Base-by-base conservation (phyloP, 352 stramenopile species). In the Phytophthora quininea region DNA sequence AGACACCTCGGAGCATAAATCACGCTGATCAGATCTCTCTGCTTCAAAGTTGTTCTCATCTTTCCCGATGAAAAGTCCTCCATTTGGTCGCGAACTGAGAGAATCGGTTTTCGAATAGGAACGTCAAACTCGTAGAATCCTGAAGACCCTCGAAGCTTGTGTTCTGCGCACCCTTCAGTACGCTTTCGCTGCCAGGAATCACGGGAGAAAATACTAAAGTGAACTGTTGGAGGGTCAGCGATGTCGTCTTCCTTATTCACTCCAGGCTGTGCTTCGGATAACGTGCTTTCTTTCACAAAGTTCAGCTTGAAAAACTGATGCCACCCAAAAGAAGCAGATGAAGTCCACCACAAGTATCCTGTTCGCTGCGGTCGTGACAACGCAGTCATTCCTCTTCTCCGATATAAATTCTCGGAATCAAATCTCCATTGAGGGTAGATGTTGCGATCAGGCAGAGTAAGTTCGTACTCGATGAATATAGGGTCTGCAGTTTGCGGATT, bases 51-150 rank as follows among this genome's bases (percentile, higher is more conserved):
- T 24, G 14, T 64, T 33, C 45, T 82, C 73, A 6, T 79, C 68
- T 4, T 67, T 53, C 1, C 85, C 85, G 3, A 93, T 62, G 48
- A 90, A 91, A 15, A 89, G 76, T 90, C 83, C 57, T 91, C 82
- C 38, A 91, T 71, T 31, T 84, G 71, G 24, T 86, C 73, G 7
- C 72, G 35, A 0, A 88, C 64, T 0, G 61, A 67, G 9, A 62
- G 7, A 29, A 90, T 55, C 0, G 71, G 59, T 35, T 72, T 82
- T 58, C 59, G 72, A 27, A 93, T 59, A 5, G 68, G 53, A 8
- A 88, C 58, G 4, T 81, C 40, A 15, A 71, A 54, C 14, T 90
- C 82, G 15, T 68, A 62, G 46, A 79, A 79, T 0, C 74, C 76
- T 2, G 64, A 35, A 1, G 55, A 62, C 0, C 45, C 5, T 6